phyloP scores from a whole-genome alignment of 495 filamentous ascomycete species.

The Xylaria sp. region DNA sequence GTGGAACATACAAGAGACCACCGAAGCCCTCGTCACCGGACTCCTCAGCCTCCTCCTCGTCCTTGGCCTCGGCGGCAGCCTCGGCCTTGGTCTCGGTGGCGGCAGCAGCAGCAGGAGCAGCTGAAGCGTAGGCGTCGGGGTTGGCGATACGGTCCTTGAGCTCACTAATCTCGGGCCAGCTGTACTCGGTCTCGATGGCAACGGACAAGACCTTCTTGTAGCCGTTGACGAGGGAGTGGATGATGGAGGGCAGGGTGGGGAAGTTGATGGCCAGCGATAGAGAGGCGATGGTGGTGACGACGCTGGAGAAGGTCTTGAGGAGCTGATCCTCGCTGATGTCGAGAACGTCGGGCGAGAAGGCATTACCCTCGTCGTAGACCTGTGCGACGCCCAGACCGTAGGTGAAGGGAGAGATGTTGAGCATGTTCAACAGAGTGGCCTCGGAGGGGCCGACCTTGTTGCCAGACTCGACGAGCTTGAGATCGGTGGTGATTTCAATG shows the following conservation, averaged over 20 bases:
- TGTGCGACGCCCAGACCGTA: slow-evolving; percentile 97
- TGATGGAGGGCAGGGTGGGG: slow-evolving; percentile 95
- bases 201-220: slow-evolving; percentile 98
- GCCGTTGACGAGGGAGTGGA: slow-evolving; percentile 91
- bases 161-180: slow-evolving; percentile 94
- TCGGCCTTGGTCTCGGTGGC: slow-evolving; percentile 54
- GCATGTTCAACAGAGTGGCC: slow-evolving; percentile 97
- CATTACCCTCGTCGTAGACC: slow-evolving; percentile 96
- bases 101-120: slow-evolving; percentile 73
- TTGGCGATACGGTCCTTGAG: slow-evolving; percentile 99
- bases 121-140: slow-evolving; percentile 88
- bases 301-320: slow-evolving; percentile 78
- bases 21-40: slow-evolving; percentile 68
- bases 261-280: slow-evolving; percentile 91
- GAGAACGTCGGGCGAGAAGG: slow-evolving; percentile 80
- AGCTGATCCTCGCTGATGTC: slow-evolving; percentile 95
- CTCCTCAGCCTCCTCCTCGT: slow-evolving; percentile 65
- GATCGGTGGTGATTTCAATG: slow-evolving; percentile 98
- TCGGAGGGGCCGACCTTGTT: slow-evolving; percentile 97
- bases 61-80: slow-evolving; percentile 57
- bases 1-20: slow-evolving; percentile 69
- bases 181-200: slow-evolving; percentile 88
- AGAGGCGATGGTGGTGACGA: slow-evolving; percentile 84
- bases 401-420: slow-evolving; percentile 99
- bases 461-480: slow-evolving; percentile 95